Evolutionary conservation across 495 filamentous ascomycete species (phyloP), one percentile per base, ranked within the genome.

Genomic region (Neurospora sp.): DNA sequence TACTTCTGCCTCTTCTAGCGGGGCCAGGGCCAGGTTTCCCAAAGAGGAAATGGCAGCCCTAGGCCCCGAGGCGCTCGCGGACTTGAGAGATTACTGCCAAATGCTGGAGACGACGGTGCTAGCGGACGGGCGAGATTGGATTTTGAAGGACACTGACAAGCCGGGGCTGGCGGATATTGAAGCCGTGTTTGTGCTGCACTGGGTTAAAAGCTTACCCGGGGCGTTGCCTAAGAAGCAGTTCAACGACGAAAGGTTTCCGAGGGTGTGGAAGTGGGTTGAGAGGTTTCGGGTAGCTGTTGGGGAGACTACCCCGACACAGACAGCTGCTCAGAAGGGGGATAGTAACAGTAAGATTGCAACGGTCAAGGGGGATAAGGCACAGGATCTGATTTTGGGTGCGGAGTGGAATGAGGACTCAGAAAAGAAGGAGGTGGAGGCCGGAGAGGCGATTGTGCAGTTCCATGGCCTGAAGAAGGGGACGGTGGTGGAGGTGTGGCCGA

Each of bases 121-220:
- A 13, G 82, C 80, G 1, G 89, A 90, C 80, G 86, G 86, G n/a
- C 79, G 88, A 31, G 73, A 83, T 7, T 92, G 89, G 88, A 78
- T 92, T 15, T 76, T 87, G 4, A 66, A 66, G 28, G 81, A 81
- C 1, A 83, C 77, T 0, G 74, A 82, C 11, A 78, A 78, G 37
- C 85, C 89, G 11, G 79, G 79, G 17, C 76, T 90, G 77, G 87
- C 83, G 5, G 91, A 92, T 78, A 85, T 92, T 59, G 87, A 91
- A 78, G 85, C 84, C 21, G 81, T 89, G 15, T 92, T 89, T 90
- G 77, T 82, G 0, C 83, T 91, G 70, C 84, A 88, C 75, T 92
- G 91, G 90, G 73, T 91, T 2, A 76, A 79, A 8, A 80, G 72
- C 3, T 72, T 88, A 4, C 82, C 83, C 1, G 87, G 84, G 4